A percentile compares a stretch with the other conserved stretches of the same genome.
These are phyloP conservation scores for Bretziella fagacearum DNA, from an alignment of 2,329 filamentous ascomycete genomes.

Conservation along the genomic window DNA sequence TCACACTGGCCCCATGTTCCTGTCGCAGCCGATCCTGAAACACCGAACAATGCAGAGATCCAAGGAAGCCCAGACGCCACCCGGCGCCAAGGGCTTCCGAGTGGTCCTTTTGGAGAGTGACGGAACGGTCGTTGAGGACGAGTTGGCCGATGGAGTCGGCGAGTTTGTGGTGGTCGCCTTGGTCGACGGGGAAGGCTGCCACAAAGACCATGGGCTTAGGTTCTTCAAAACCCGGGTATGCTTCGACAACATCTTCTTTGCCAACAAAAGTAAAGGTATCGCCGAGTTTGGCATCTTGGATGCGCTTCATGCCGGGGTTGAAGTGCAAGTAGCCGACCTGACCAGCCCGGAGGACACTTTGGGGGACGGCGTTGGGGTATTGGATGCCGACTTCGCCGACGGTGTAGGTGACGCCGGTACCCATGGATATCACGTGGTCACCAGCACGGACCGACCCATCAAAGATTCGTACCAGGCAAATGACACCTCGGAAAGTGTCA, in stretches of 20 bases:
- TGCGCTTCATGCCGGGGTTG: slow-evolving; percentile 96
- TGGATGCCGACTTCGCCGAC: slow-evolving; percentile 96
- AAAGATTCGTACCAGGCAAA: slow-evolving; percentile 79
- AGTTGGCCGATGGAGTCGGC: slow-evolving; percentile 92
- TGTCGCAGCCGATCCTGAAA: slow-evolving; percentile 91
- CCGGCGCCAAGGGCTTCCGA: slow-evolving; percentile 87
- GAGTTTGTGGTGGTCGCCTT: slow-evolving; percentile 67
- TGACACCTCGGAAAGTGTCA: slow-evolving; percentile 84
- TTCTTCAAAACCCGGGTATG: slow-evolving; percentile 85
- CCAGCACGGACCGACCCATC: slow-evolving; percentile 71
- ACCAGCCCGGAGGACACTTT: slow-evolving; percentile 65
- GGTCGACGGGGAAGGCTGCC: slow-evolving; percentile 85
- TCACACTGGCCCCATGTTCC: slow-evolving; percentile 86
- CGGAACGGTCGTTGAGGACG: slow-evolving; percentile 83
- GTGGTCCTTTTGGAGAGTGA: slow-evolving; percentile 84
- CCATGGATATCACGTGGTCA: slow-evolving; percentile 74
- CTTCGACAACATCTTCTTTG: slow-evolving; percentile 56
- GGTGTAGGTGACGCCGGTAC: slow-evolving; percentile 74
- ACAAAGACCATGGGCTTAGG: slow-evolving; percentile 99
- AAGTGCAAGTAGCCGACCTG: slow-evolving; percentile 96
- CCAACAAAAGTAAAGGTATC: slow-evolving; percentile 84
- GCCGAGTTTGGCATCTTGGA: slow-evolving; percentile 86
- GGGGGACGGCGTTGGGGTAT: slow-evolving; percentile 73
- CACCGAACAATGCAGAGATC: slow-evolving; percentile 96
- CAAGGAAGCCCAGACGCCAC: slow-evolving; percentile 85